Evolutionary conservation across 768 basidiomycete genomes (phyloP), one percentile per base, ranked within the genome.

Genomic region (Leccinum ochraceum): DNA sequence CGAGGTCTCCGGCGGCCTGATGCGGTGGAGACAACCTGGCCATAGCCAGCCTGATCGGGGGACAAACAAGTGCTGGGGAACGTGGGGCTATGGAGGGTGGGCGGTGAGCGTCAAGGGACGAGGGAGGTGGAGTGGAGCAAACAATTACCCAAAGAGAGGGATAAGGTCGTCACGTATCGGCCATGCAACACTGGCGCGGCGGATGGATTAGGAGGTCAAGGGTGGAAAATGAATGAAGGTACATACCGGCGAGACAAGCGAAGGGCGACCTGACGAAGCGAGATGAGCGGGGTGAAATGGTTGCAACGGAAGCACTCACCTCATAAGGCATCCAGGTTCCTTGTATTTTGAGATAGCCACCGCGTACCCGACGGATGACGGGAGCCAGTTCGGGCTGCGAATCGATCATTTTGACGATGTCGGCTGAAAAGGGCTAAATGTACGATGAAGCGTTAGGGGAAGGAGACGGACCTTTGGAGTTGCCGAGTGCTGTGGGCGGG

Each of bases 251-350:
- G 84, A 60, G 92, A 87, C 46, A 94, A 76, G 58, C 86, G 83
- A 59, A 92, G 81, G 13, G 92, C 92, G 58, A 92, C 87, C 88
- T 94, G 67, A 57, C 16, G 56, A 65, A 61, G 63, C 60, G 61
- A 69, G 54, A 69, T 70, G 67, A 71, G 42, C 42, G 42, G 70
- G 57, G 58, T 16, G 26, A 44, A 11, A 36, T 8, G 53, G 37
- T 22, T 46, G n/a, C 44, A 46, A 6, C 20, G 55, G 54, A 34
- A 34, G 44, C 46, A 71, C 82, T 62, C 66, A 89, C 89, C 80
- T 92, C 92, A 75, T 90, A 94, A 36, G 92, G 92, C 87, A 94
- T 90, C 93, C 93, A 95, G 22, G 93, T 94, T 34, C 93, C 93
- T 70, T 95, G 93, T 49, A 95, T 94, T 78, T 94, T 94, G 61